A percentile compares a stretch with the other conserved stretches of the same genome.
Conservation (phyloP, 2,329 filamentous ascomycete genomes). For the Orbilia quercus region DNA sequence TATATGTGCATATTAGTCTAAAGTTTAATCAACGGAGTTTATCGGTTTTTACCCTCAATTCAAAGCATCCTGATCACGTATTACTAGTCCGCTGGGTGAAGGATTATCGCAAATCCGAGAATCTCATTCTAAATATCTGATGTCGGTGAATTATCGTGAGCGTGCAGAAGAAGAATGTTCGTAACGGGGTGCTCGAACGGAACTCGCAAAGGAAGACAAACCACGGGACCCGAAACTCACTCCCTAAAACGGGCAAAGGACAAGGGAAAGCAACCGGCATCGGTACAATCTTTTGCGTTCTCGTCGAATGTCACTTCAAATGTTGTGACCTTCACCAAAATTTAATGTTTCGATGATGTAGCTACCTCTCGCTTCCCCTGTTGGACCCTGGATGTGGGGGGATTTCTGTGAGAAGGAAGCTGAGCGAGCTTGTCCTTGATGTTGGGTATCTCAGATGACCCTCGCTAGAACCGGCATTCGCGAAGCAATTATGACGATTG, state of each 20-base stretch:
- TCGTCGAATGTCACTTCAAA: neutral
- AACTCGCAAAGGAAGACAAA: slow-evolving; percentile 2
- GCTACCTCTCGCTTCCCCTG: slow-evolving; percentile 2
- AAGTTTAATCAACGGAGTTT: neutral
- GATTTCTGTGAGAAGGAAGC: neutral
- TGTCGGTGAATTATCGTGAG: slow-evolving; percentile 14
- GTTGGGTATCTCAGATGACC: slow-evolving; percentile 35
- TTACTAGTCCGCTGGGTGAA: neutral
- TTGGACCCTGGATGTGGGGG: slow-evolving; percentile 10
- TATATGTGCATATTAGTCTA: slow-evolving; percentile 22
- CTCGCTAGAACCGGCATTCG: neutral
- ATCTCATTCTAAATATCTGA: slow-evolving; percentile 3
- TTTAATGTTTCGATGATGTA: slow-evolving; percentile 7
- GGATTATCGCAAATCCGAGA: slow-evolving; percentile 27
- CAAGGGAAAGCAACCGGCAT: neutral
- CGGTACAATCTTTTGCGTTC: neutral
- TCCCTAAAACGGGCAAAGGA: slow-evolving; percentile 26
- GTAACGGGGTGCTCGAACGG: slow-evolving; percentile 3
- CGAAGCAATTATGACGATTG: slow-evolving; percentile 35
- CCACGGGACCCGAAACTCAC: slow-evolving; percentile 46
- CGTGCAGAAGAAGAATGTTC: slow-evolving; percentile 5
- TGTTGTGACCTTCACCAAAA: neutral
- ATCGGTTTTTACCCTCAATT: neutral
- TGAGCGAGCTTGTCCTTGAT: slow-evolving; percentile 5
- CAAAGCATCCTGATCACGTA: slow-evolving; percentile 2